A percentile compares a stretch with the other conserved stretches of the same genome.
Evolutionary conservation across 2,329 filamentous ascomycete species (phyloP).

Genomic region (Claviceps maximensis): DNA sequence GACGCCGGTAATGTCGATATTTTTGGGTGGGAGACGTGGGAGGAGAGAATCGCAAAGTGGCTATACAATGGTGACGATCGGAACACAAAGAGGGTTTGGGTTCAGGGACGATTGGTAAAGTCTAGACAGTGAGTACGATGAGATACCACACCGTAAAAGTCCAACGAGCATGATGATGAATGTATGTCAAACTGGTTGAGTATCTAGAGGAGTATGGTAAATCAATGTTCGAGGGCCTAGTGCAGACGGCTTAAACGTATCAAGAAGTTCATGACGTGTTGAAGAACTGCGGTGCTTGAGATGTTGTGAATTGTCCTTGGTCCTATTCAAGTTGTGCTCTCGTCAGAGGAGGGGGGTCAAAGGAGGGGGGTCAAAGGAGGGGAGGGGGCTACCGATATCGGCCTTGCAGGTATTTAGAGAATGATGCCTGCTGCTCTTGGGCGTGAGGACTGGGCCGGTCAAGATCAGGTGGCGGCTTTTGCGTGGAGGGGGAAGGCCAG

Average conservation of each 20-base stretch:
- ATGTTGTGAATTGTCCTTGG: too few species aligned
- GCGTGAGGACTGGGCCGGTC: not conserved
- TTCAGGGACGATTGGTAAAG: constrained; percentile 72
- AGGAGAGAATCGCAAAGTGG: constrained; percentile 84
- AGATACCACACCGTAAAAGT: not conserved
- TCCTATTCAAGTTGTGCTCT: too few species aligned
- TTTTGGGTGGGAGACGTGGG: constrained; percentile 86
- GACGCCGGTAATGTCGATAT: constrained; percentile 61
- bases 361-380: too few species aligned
- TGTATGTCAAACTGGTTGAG: not conserved
- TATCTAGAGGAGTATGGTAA: not conserved
- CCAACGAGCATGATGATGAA: not conserved
- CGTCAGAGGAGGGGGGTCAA: too few species aligned
- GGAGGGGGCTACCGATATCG: not conserved
- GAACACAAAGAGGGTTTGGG: constrained; percentile 83
- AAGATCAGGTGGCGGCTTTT: not conserved
- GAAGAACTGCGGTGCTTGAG: too few species aligned
- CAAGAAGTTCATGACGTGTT: not conserved
- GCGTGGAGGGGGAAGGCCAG: not conserved
- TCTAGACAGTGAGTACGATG: constrained; percentile 18
- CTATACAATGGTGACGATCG: constrained; percentile 86
- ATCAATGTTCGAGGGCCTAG: not conserved
- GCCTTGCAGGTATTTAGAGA: not conserved
- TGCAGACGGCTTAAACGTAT: not conserved
- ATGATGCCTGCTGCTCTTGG: not conserved